Base-by-base conservation (phyloP, 176 grass and related monocot genomes). In the Triticum urartu region DNA sequence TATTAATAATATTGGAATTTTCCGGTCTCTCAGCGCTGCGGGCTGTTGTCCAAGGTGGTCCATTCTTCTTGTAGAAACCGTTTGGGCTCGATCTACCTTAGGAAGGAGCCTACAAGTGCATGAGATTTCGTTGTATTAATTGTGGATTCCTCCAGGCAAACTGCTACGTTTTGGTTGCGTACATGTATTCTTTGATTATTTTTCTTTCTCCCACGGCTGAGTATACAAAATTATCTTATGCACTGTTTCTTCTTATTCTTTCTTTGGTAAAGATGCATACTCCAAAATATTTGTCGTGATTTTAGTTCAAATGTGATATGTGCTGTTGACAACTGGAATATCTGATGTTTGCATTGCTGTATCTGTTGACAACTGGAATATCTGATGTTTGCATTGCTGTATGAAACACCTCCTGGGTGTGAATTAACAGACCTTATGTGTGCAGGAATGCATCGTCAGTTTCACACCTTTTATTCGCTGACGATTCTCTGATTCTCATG, bases 101-200 rank as follows among this genome's bases (percentile, higher is more conserved):
- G 28, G 28, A 30, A 30, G 28, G 28, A 30, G 28, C 28, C 28
- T 30, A 30, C 28, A 30, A 30, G 28, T 30, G 15, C 8, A 15
- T 24, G 78, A 82, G 64, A 86, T 87, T 78, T 86, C 63, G 9
- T 36, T 91, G 90, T 91, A 88, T 88, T 88, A 76, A 91, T 65
- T 78, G 80, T 79, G 82, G 86, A 79, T 88, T 73, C 68, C 77
- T 91, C 40, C 5, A 72, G 89, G 70, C 56, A 86, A 86, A 85
- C 78, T 67, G 72, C 58, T 42, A 88, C 81, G 88, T 88, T 86
- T 85, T 85, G 70, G 61, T 63, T 88, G 71, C 77, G 68, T 68
- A 88, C 86, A 88, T 85, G 82, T 91, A 88, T 91, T 91, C 77
- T 81, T 88, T 91, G 72, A 77, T 88, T 85, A 85, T 33, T 83